Evolutionary conservation across 306 rosid species (phyloP), one percentile per base, ranked within the genome.

Genomic region (Castanea sativa): DNA sequence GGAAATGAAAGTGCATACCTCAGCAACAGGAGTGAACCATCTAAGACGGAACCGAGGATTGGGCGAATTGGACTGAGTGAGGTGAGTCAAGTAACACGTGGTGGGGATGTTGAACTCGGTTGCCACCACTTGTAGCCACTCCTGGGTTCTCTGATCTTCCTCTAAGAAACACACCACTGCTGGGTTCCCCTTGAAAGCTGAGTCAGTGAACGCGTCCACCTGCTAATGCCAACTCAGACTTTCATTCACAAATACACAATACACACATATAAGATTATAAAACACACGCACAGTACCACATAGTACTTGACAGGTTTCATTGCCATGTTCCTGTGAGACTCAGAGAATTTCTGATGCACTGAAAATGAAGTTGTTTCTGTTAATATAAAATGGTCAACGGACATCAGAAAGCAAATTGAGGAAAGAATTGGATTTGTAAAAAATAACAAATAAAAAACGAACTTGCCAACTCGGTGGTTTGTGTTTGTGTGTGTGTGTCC

Each of bases 11-110:
- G 16, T 49, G 1, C 15, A 49, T 49, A 92, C 93, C 93, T 92
- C 98, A 77, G 64, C 0, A 58, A 83, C 59, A 75, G 91, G 97
- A 83, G 97, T 87, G 83, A 92, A 94, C 97, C 96, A 94, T 87
- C 94, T 85, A 78, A 94, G 96, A 41, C 49, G 20, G 71, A 88
- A 92, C 81, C 89, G 85, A 11, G 90, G 92, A 79, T 33, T 59
- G 1, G 88, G 70, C 2, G 78, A 74, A 71, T 61, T 45, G 21
- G 78, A 18, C 16, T 74, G 56, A 10, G 80, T 6, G 18, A 86
- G 64, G 32, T 60, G 85, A 79, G 84, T 85, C 79, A 89, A 69
- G 71, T 61, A 91, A 73, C 89, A 59, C 0, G 97, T 91, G 41
- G 78, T 55, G 0, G 94, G 83, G 73, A 89, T 12, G 65, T 91